A percentile compares a stretch with the other conserved stretches of the same genome.
These are phyloP conservation scores for Bryum argenteum DNA, from an alignment of 225 moss, liverwort and hornwort species.

Conservation along the genomic window DNA sequence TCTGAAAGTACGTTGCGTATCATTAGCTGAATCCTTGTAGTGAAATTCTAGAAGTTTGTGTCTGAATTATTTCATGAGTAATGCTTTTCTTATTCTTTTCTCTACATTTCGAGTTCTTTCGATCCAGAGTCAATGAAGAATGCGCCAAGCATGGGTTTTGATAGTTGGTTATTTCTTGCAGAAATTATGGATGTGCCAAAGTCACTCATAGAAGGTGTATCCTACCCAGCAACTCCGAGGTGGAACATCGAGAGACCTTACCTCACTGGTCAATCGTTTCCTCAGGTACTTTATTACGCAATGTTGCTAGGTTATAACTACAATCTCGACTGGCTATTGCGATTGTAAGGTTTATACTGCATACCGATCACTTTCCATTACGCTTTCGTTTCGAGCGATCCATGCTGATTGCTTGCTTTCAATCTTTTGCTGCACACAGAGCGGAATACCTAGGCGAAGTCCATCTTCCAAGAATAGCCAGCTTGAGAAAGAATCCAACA, in stretches of 20 bases:
- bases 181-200: slow-evolving; percentile 77
- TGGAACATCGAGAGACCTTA: slow-evolving; percentile 95
- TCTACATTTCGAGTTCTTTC: slow-evolving; percentile 9
- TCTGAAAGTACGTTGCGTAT: slow-evolving; percentile 57
- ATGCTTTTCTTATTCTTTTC: slow-evolving; percentile 1
- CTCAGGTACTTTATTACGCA: slow-evolving; percentile 57
- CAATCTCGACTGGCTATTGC: slow-evolving; percentile 7
- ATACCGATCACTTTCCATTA: slow-evolving; percentile 1
- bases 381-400: slow-evolving; percentile 4
- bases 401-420: slow-evolving; percentile 12
- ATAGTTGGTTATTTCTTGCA: slow-evolving; percentile 36
- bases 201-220: slow-evolving; percentile 87
- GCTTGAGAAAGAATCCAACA: slow-evolving; percentile 56
- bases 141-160: slow-evolving; percentile 19
- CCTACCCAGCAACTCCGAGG: slow-evolving; percentile 91
- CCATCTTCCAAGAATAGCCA: slow-evolving; percentile 47
- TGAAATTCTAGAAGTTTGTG: not conserved
- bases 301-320: slow-evolving; percentile 10
- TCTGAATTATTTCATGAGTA: slow-evolving; percentile 1
- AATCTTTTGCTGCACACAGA: slow-evolving; percentile 28
- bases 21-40: not conserved
- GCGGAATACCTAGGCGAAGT: slow-evolving; percentile 48
- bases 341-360: not conserved
- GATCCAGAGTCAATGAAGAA: slow-evolving; percentile 13
- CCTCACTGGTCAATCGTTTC: slow-evolving; percentile 83